These are phyloP conservation scores for Trapa incisa DNA, from an alignment of 345 rosid genomes.

Conservation along the genomic window DNA sequence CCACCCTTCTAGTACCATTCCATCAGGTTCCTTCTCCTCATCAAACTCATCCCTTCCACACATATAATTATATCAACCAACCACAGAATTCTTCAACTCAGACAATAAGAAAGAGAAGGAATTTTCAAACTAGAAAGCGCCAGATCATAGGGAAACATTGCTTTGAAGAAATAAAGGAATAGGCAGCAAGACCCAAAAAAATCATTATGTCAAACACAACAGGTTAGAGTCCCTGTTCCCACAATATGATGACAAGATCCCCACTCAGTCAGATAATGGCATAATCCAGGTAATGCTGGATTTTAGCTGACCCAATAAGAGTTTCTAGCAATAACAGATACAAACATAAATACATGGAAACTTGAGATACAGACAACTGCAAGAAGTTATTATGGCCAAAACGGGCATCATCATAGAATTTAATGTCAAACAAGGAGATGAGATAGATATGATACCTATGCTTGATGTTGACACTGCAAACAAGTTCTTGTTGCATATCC, in stretches of 20 bases:
- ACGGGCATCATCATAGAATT: neutral
- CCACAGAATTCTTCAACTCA: neutral
- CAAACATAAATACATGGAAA: too few species aligned
- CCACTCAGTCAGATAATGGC: neutral
- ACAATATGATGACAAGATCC: neutral
- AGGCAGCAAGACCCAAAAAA: neutral
- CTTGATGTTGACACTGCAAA: conserved; percentile 72
- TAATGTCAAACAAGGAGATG: too few species aligned
- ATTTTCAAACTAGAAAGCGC: neutral
- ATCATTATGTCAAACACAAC: neutral
- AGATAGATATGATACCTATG: conserved; percentile 39
- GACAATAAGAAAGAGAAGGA: neutral
- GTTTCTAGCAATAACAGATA: too few species aligned
- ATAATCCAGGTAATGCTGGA: neutral
- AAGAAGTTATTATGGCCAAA: neutral
- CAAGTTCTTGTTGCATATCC: conserved; percentile 87
- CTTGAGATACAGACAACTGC: neutral
- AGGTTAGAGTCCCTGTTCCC: neutral
- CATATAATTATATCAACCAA: neutral
- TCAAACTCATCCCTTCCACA: conserved; percentile 72
- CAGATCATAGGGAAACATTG: neutral
- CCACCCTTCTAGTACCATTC: conserved; percentile 93
- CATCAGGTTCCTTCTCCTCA: conserved; percentile 93
- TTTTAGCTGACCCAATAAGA: too few species aligned
- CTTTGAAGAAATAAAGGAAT: neutral